Base-by-base conservation (phyloP, 148 eudicot species). In the Heliosperma pusillum region DNA sequence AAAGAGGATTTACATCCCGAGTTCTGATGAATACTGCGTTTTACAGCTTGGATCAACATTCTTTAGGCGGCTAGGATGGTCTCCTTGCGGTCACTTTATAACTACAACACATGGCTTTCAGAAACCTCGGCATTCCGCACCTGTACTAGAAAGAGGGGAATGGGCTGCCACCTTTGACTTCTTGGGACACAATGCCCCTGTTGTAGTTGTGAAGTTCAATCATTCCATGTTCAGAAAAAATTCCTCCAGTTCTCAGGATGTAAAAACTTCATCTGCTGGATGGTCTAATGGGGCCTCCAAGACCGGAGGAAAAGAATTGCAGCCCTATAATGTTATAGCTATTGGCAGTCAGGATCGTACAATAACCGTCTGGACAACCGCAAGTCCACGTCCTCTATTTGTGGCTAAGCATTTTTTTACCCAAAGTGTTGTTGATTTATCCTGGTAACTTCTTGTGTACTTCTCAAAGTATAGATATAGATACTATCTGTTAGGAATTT, bases 301-400 rank as follows among this genome's bases (percentile, higher is more conserved):
- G 79, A 59, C 77, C 19, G 96, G 81, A 53, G 96, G 91, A 64
- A 95, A 95, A 85, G 99, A 92, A 68, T 77, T 78, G 12, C 93
- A 86, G 62, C 92, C 98, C 24, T 94, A 90, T 80, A 94, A 94
- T 77, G 85, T 94, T 73, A 94, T 94, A 82, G 98, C 97, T 44
- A 94, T 94, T 67, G 98, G 98, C 64, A 94, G 98, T 78, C 98
- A 94, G 80, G 98, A 94, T 74, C 98, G 97, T 76, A 90, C 98
- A 9, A 92, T 94, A 80, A 94, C 98, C 67, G 98, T 94, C 65
- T 94, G 98, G 98, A 94, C 98, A 1, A 94, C 98, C 45, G 95
- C 98, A 64, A 95, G 99, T 72, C 88, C 99, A 12, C 97, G 99
- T 20, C 99, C 99, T 66, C 92, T 95, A 57, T 92, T 92, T 83